A percentile compares a stretch with the other conserved stretches of the same genome.
phyloP scores from a whole-genome alignment of 306 rosid genomes.

The Sicyos edulis region DNA sequence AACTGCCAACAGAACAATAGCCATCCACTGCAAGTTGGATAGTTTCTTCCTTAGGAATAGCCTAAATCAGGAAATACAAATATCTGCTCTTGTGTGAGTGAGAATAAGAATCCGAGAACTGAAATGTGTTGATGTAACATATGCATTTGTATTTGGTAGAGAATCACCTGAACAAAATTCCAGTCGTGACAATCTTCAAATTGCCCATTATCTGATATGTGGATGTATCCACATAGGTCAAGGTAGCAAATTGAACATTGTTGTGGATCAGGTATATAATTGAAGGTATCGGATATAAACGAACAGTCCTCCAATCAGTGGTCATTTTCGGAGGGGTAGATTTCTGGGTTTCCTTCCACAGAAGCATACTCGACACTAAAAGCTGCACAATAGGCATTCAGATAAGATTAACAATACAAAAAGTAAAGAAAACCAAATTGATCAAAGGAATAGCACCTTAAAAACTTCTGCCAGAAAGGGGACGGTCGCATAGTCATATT shows the following conservation, averaged over 20 bases:
- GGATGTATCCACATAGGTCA: constrained; percentile 82
- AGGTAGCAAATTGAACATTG: constrained; percentile 86
- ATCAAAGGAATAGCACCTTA: constrained; percentile 42
- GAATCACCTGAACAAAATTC: constrained; percentile 72
- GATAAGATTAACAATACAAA: constrained; percentile 15
- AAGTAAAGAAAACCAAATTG: not conserved
- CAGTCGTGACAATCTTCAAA: constrained; percentile 89
- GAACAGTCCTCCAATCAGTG: constrained; percentile 66
- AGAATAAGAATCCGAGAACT: constrained; percentile 11
- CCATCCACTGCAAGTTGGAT: constrained; percentile 88
- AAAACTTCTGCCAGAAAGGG: constrained; percentile 88
- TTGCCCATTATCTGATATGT: constrained; percentile 97
- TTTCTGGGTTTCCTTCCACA: constrained; percentile 64
- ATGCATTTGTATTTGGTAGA: not conserved
- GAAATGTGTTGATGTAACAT: not conserved
- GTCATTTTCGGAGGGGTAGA: constrained; percentile 70
- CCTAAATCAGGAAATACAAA: constrained; percentile 36
- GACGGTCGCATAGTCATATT: constrained; percentile 86
- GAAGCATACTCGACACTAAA: constrained; percentile 63
- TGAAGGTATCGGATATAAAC: constrained; percentile 76
- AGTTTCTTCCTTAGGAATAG: constrained; percentile 71
- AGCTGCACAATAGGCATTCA: constrained; percentile 41
- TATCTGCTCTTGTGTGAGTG: constrained; percentile 10
- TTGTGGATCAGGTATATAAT: constrained; percentile 73
- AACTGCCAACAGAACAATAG: constrained; percentile 71